Conservation (phyloP, 306 rosid genomes). For the Geum urbanum region DNA sequence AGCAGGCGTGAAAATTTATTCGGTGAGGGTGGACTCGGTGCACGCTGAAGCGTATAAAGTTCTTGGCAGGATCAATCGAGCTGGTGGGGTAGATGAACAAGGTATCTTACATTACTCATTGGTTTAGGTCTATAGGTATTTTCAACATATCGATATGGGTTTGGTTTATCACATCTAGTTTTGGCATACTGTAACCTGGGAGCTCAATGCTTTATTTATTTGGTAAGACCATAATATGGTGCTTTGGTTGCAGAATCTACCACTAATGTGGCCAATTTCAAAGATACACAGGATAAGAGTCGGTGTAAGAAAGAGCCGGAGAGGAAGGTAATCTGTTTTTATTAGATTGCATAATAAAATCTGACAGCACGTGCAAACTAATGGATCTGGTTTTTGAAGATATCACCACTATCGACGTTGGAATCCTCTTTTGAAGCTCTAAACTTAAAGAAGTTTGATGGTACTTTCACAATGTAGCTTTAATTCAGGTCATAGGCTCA, state of each 20-base stretch:
- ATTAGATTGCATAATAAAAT: neutral
- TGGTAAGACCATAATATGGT: slow-evolving; percentile 4
- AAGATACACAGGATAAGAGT: neutral
- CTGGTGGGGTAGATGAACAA: slow-evolving; percentile 75
- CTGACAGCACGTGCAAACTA: slow-evolving; percentile 6
- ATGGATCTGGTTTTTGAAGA: slow-evolving; percentile 19
- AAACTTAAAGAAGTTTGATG: slow-evolving; percentile 30
- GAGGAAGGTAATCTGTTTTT: slow-evolving; percentile 22
- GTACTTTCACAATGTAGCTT: slow-evolving; percentile 21
- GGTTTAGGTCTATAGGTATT: neutral
- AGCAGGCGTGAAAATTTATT: slow-evolving; percentile 92
- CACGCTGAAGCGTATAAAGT: slow-evolving; percentile 95
- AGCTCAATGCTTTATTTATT: neutral
- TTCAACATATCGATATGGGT: neutral
- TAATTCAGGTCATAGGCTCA: slow-evolving; percentile 5
- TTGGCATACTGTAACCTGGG: slow-evolving; percentile 14
- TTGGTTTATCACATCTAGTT: neutral
- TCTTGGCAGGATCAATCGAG: slow-evolving; percentile 88
- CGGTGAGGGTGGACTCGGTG: slow-evolving; percentile 84
- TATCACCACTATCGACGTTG: slow-evolving; percentile 27
- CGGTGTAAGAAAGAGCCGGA: slow-evolving; percentile 20
- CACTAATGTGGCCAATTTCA: slow-evolving; percentile 1
- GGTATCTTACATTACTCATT: slow-evolving; percentile 34
- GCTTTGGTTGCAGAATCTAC: slow-evolving; percentile 7
- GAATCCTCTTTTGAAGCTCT: slow-evolving; percentile 31